Percentiles rank a stretch among this genome's conserved stretches.
phyloP scores from a whole-genome alignment of 495 filamentous ascomycete species.

The Thermothielavioides terrestris region DNA sequence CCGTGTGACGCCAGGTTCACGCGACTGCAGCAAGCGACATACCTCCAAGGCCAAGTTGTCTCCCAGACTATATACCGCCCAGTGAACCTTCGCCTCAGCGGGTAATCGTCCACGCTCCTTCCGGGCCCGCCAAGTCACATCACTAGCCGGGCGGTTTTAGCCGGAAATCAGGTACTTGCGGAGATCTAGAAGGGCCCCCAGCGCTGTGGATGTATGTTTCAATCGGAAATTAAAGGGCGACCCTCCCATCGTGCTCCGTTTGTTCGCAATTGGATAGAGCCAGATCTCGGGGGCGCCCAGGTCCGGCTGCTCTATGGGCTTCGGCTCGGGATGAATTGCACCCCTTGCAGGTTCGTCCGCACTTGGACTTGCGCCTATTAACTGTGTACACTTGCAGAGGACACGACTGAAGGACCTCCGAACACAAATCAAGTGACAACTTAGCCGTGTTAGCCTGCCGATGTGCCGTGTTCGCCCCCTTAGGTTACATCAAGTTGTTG shows the following conservation, averaged over 20 bases:
- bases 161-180: slow-evolving; percentile 6
- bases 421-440: no score
- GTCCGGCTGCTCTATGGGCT: background rate
- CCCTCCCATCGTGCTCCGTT: background rate
- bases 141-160: slow-evolving; percentile 2
- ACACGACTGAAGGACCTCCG: no score
- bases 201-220: slow-evolving; percentile 2
- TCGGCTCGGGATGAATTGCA: slow-evolving; percentile 4
- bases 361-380: no score
- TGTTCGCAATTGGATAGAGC: slow-evolving; percentile 4
- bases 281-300: background rate
- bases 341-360: slow-evolving; percentile 8
- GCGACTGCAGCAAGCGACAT: no score
- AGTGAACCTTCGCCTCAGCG: no score
- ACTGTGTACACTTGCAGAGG: no score
- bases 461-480: no score
- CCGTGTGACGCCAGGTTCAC: background rate
- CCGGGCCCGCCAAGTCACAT: no score
- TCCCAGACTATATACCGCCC: background rate
- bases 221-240: background rate
- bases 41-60: background rate
- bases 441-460: no score
- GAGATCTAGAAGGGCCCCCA: slow-evolving; percentile 1
- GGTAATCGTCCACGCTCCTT: no score
- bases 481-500: no score